phyloP scores from a whole-genome alignment of 2,329 filamentous ascomycete genomes.

The Ophiocordyceps camponoti-leonardi region DNA sequence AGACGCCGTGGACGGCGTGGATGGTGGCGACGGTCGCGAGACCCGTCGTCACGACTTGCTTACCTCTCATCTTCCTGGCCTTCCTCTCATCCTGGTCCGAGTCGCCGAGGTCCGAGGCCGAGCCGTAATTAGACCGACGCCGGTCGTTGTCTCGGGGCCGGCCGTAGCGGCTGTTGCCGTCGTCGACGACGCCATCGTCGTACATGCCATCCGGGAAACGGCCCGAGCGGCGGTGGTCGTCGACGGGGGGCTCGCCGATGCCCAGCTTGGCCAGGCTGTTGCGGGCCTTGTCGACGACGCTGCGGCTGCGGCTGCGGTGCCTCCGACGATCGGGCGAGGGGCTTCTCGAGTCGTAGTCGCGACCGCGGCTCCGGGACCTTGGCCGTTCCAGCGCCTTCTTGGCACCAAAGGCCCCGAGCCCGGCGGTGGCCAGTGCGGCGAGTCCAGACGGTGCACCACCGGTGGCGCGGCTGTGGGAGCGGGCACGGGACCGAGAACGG shows the following conservation, averaged over 20 bases:
- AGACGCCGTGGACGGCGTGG: slow-evolving; percentile 41
- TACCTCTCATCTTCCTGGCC: slow-evolving; percentile 42
- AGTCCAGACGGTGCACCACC: slow-evolving; percentile 26
- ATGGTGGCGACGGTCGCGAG: slow-evolving; percentile 42
- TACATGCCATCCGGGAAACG: slow-evolving; percentile 27
- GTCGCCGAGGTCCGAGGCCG: slow-evolving; percentile 38
- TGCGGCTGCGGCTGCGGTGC: slow-evolving; percentile 39
- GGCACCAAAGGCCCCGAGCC: slow-evolving; percentile 40
- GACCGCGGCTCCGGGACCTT: slow-evolving; percentile 33
- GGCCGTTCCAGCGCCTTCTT: slow-evolving; percentile 43
- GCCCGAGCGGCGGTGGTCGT: slow-evolving; percentile 20
- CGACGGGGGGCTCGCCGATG: slow-evolving; percentile 24
- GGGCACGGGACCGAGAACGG: slow-evolving; percentile 49
- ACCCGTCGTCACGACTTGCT: slow-evolving; percentile 39
- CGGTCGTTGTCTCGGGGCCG: slow-evolving; percentile 27
- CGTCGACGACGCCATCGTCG: slow-evolving; percentile 18
- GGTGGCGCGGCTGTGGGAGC: slow-evolving; percentile 28
- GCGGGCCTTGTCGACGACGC: slow-evolving; percentile 45
- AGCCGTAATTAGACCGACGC: slow-evolving; percentile 26
- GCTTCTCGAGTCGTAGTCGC: slow-evolving; percentile 23
- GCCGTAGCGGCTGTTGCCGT: slow-evolving; percentile 23
- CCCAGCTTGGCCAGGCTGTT: slow-evolving; percentile 45
- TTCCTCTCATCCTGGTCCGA: slow-evolving; percentile 38
- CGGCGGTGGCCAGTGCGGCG: slow-evolving; percentile 46
- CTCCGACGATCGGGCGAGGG: slow-evolving; percentile 27